phyloP scores from a whole-genome alignment of 805 yeast genomes.

The Nakazawaea ishiwadae region DNA sequence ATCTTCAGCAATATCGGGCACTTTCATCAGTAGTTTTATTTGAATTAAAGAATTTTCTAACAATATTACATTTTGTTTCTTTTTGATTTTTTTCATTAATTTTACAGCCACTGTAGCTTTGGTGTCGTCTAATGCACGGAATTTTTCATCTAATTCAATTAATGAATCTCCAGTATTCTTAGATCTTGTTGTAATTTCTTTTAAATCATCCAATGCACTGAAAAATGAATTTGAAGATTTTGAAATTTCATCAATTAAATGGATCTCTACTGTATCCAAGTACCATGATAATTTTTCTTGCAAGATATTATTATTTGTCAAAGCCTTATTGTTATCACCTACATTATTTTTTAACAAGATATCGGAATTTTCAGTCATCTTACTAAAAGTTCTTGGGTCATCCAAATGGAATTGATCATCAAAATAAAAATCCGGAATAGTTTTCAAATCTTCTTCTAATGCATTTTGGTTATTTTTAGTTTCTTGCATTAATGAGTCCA shows the following conservation, averaged over 20 bases:
- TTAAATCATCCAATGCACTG: conserved; percentile 75
- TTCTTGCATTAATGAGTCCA: conserved; percentile 29
- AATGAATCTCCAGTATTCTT: conserved; percentile 44
- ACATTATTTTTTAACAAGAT: conserved; percentile 31
- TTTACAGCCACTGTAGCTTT: conserved; percentile 48
- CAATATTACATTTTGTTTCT: conserved; percentile 53
- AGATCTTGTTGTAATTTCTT: conserved; percentile 54
- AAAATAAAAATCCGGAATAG: conserved; percentile 69
- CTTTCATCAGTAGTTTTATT: conserved; percentile 38
- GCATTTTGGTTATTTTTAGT: conserved; percentile 16
- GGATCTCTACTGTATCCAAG: conserved; percentile 79
- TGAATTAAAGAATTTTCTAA: conserved; percentile 61
- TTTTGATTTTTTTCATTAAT: conserved; percentile 43
- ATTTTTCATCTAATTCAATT: conserved; percentile 37
- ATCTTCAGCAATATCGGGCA: conserved; percentile 45
- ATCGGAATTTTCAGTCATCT: conserved; percentile 60
- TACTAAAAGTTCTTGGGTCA: conserved; percentile 78
- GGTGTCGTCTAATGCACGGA: conserved; percentile 41
- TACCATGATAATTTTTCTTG: conserved; percentile 81
- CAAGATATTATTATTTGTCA: conserved; percentile 49
- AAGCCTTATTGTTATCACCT: conserved; percentile 27
- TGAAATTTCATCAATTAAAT: conserved; percentile 77
- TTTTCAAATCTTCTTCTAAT: conserved; percentile 24
- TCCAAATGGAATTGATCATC: conserved; percentile 72
- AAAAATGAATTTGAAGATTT: conserved; percentile 82